Percentiles rank a stretch among this genome's conserved stretches.
These are phyloP conservation scores for Aspergillus campestris DNA, from an alignment of 495 filamentous ascomycete genomes.

Conservation along the genomic window DNA sequence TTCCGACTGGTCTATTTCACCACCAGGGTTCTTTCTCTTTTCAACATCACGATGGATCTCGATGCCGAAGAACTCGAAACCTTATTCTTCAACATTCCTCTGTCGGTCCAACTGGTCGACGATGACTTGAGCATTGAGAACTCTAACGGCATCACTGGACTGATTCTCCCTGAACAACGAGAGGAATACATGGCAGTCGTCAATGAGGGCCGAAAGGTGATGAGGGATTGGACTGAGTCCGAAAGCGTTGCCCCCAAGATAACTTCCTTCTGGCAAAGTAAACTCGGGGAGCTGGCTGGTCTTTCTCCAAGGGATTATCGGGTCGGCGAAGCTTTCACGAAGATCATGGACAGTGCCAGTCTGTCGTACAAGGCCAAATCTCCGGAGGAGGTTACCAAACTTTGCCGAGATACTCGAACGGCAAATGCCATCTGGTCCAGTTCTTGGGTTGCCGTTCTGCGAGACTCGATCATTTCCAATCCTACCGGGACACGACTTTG, in stretches of 20 bases:
- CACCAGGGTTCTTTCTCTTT: slow-evolving; percentile 41
- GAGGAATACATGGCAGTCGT: slow-evolving; percentile 55
- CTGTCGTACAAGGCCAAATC: slow-evolving; percentile 17
- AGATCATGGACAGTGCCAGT: slow-evolving; percentile 25
- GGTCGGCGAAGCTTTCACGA: slow-evolving; percentile 35
- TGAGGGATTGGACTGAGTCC: slow-evolving; percentile 39
- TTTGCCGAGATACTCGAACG: slow-evolving; percentile 29
- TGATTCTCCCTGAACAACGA: slow-evolving; percentile 39
- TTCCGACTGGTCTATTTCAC: slow-evolving; percentile 67
- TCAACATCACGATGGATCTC: slow-evolving; percentile 21
- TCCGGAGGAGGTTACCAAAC: slow-evolving; percentile 23
- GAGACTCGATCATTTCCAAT: slow-evolving; percentile 26
- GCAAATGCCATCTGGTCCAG: slow-evolving; percentile 34
- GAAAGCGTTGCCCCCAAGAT: slow-evolving; percentile 19
- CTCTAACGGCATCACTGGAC: slow-evolving; percentile 47
- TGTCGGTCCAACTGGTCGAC: slow-evolving; percentile 50
- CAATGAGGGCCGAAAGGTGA: slow-evolving; percentile 43
- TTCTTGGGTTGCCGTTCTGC: slow-evolving; percentile 29
- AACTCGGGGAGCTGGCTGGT: slow-evolving; percentile 22
- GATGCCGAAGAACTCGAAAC: slow-evolving; percentile 24
- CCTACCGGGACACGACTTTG: slow-evolving; percentile 37
- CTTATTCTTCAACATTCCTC: slow-evolving; percentile 40
- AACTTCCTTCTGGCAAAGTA: slow-evolving; percentile 27
- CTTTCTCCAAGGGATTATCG: slow-evolving; percentile 29
- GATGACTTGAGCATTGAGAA: slow-evolving; percentile 54